A percentile compares a stretch with the other conserved stretches of the same genome.
Evolutionary conservation across 805 yeast species (phyloP).

Genomic region (Candida golubevii): DNA sequence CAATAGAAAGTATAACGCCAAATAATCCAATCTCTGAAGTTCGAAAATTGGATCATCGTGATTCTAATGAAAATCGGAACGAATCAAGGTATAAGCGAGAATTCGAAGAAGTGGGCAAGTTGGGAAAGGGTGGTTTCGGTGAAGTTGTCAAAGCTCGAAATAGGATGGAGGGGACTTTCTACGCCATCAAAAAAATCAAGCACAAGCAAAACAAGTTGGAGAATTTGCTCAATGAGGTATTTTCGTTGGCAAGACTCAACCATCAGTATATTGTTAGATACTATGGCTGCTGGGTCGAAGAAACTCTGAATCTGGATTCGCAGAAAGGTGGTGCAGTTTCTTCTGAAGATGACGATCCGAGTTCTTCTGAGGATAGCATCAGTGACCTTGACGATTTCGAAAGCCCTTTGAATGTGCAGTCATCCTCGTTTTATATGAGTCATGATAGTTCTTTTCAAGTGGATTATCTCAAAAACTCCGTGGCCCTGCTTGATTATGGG

Average conservation of each 20-base stretch:
- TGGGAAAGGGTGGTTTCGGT: slow-evolving; percentile 96
- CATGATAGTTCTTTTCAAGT: slow-evolving; percentile 34
- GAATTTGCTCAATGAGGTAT: slow-evolving; percentile 82
- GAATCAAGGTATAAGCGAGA: slow-evolving; percentile 72
- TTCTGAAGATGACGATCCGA: slow-evolving; percentile 6
- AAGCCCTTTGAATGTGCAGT: slow-evolving; percentile 20
- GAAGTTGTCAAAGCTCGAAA: slow-evolving; percentile 97
- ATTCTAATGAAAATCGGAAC: neutral
- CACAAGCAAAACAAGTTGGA: slow-evolving; percentile 79
- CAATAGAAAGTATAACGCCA: neutral
- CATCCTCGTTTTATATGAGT: slow-evolving; percentile 16
- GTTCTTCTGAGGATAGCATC: slow-evolving; percentile 14
- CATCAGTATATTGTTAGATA: slow-evolving; percentile 96
- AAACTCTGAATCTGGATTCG: slow-evolving; percentile 31
- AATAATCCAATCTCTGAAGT: neutral
- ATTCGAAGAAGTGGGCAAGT: slow-evolving; percentile 86
- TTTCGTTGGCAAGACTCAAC: slow-evolving; percentile 84
- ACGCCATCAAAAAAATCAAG: slow-evolving; percentile 88
- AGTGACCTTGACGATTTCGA: slow-evolving; percentile 18
- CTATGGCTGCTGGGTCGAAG: slow-evolving; percentile 97
- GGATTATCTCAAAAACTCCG: slow-evolving; percentile 67
- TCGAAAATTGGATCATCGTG: neutral
- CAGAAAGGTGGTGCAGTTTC: slow-evolving; percentile 20
- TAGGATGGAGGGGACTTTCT: slow-evolving; percentile 87
- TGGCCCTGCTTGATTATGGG: slow-evolving; percentile 51